Evolutionary conservation across 192 early-diverging fungal genomes (phyloP), one percentile per base, ranked within the genome.

Genomic region (Coemansia sp.): DNA sequence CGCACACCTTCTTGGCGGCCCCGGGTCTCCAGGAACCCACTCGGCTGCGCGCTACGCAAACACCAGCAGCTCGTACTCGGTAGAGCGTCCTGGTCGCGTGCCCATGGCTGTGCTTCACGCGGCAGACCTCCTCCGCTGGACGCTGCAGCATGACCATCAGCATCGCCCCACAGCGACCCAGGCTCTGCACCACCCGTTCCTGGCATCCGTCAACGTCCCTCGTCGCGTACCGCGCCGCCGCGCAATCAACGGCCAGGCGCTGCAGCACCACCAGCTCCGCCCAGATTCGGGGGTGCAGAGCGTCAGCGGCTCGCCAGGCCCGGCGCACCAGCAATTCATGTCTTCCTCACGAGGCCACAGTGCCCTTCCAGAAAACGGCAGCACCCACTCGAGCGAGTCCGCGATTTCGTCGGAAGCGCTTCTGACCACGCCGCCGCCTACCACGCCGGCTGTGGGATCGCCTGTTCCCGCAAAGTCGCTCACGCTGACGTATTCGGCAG

Each of bases 161-260:
- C 69, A 77, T 11, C 86, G 89, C 22, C 85, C 85, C 31, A 85
- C 86, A 3, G 86, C 88, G 0, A 68, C 64, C 7, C 76, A 85
- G 55, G 77, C 85, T 18, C 74, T 90, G 17, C 61, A 55, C 18
- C 87, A 89, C 45, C 87, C 89, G 45, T 87, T 89, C 25, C 59
- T 92, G 56, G 62, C 48, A 17, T 66, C 67, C 1, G 28, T 69
- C 17, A 66, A 63, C 30, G 56, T 73, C 50, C 51, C 51, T 7
- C 62, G 56, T 40, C 58, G 59, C 4, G 48, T 62, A 51, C 57
- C 40, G 29, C 67, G 57, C 14, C 66, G 50, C 40, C 25, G 40
- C 22, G 48, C 29, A 14, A 49, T 5, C 40, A 45, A 28, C 36
- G 12, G 32, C 51, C 51, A 52, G 51, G 25, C 25, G 20, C 51